Percentiles rank a stretch among this genome's conserved stretches.
Conservation (phyloP, 1,139 yeast genomes). For the Kodamaea fungicola region DNA sequence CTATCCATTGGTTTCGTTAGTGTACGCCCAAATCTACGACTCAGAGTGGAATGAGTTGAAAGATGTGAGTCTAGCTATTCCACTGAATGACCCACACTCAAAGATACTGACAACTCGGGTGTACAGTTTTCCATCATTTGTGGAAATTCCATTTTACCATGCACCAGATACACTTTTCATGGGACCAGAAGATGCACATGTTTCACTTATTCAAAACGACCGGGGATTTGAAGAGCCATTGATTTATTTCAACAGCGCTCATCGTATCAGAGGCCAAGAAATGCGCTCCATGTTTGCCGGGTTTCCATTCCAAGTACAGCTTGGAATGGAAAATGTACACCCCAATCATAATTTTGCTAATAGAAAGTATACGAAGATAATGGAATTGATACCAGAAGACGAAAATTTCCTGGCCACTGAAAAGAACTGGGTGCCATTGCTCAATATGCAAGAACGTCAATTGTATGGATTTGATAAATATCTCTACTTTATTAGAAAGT, state of each 20-base stretch:
- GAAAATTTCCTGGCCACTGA: slow-evolving; percentile 22
- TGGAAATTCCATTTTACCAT: slow-evolving; percentile 30
- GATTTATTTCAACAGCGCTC: slow-evolving; percentile 30
- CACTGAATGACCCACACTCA: slow-evolving; percentile 13
- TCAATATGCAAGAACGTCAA: slow-evolving; percentile 21
- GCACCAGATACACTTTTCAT: slow-evolving; percentile 19
- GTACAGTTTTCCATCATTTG: slow-evolving; percentile 25
- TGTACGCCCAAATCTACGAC: slow-evolving; percentile 46
- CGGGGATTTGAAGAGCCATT: slow-evolving; percentile 35
- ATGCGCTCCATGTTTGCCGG: slow-evolving; percentile 31
- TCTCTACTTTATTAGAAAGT: slow-evolving; percentile 33
- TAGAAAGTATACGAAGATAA: slow-evolving; percentile 19
- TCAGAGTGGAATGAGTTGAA: slow-evolving; percentile 43
- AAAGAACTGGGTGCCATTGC: slow-evolving; percentile 45
- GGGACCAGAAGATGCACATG: slow-evolving; percentile 45
- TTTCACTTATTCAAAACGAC: slow-evolving; percentile 27
- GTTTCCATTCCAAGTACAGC: slow-evolving; percentile 39
- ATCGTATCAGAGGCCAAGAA: slow-evolving; percentile 13
- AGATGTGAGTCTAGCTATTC: slow-evolving; percentile 31
- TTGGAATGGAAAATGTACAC: slow-evolving; percentile 23
- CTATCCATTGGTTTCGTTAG: slow-evolving; percentile 30
- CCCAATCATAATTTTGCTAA: slow-evolving; percentile 11
- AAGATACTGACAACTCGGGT: slow-evolving; percentile 7
- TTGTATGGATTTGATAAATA: slow-evolving; percentile 22
- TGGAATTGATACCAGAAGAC: slow-evolving; percentile 25